Evolutionary conservation across 2,329 filamentous ascomycete genomes (phyloP).

Genomic region (Microsporum audouinii): DNA sequence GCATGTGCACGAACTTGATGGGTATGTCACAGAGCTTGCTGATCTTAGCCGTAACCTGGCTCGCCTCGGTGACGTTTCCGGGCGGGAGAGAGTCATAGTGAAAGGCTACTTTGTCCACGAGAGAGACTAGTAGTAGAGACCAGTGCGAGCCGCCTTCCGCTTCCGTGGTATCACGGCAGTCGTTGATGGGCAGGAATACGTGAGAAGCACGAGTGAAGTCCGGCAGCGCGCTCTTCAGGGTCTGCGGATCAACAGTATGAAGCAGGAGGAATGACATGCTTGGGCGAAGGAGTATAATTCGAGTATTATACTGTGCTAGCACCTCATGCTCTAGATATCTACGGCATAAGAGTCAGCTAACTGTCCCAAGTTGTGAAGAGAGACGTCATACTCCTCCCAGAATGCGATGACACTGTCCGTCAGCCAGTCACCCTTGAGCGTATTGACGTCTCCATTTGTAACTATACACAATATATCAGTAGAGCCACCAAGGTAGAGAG

Average conservation of each 20-base stretch:
- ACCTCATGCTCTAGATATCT: conserved; percentile 82
- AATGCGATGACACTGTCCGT: conserved; percentile 93
- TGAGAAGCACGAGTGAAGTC: conserved; percentile 73
- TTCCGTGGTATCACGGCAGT: conserved; percentile 60
- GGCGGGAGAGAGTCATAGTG: conserved; percentile 85
- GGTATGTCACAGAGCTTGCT: conserved; percentile 55
- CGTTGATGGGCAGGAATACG: conserved; percentile 92
- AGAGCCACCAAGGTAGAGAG: neutral
- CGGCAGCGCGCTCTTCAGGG: conserved; percentile 59
- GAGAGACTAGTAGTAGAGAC: conserved; percentile 80
- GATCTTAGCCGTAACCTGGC: conserved; percentile 57
- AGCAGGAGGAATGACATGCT: conserved; percentile 88
- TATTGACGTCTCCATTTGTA: conserved; percentile 78
- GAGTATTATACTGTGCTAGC: conserved; percentile 65
- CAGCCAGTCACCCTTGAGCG: conserved; percentile 84
- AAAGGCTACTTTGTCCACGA: conserved; percentile 82
- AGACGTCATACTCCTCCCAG: conserved; percentile 70
- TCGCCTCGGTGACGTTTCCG: conserved; percentile 64
- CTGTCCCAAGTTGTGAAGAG: conserved; percentile 7
- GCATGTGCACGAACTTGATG: conserved; percentile 62
- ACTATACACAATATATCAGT: conserved; percentile 43
- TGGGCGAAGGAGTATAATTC: conserved; percentile 82
- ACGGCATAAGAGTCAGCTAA: conserved; percentile 7
- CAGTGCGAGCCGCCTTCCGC: conserved; percentile 92
- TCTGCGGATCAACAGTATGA: conserved; percentile 51